These are phyloP conservation scores for Trichoderma endophyticum DNA, from an alignment of 2,329 filamentous ascomycete genomes.

Conservation along the genomic window DNA sequence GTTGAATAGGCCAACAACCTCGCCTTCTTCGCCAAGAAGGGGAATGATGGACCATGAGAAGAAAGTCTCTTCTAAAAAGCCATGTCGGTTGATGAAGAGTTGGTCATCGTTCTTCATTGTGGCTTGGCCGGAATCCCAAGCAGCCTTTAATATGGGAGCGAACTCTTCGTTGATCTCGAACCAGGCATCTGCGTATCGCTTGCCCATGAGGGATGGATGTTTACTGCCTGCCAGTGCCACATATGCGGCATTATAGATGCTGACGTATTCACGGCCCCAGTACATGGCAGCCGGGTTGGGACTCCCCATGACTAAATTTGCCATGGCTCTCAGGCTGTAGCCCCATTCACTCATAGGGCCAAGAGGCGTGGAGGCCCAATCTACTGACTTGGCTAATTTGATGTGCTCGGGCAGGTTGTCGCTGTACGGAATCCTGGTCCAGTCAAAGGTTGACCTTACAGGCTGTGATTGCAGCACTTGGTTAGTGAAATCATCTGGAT, in stretches of 20 bases:
- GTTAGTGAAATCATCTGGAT: slow-evolving; percentile 44
- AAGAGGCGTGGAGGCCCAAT: slow-evolving; percentile 71
- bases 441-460: slow-evolving; percentile 65
- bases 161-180: slow-evolving; percentile 71
- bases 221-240: slow-evolving; percentile 70
- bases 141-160: slow-evolving; percentile 64
- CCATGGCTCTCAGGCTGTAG: slow-evolving; percentile 70
- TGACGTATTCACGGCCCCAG: slow-evolving; percentile 68
- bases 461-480: slow-evolving; percentile 30
- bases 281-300: slow-evolving; percentile 75
- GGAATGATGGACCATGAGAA: slow-evolving; percentile 83
- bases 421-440: slow-evolving; percentile 68
- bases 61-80: slow-evolving; percentile 73
- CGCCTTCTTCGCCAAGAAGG: slow-evolving; percentile 69
- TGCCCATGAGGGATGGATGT: slow-evolving; percentile 73
- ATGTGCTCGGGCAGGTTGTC: slow-evolving; percentile 67
- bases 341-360: slow-evolving; percentile 75
- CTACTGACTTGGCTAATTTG: slow-evolving; percentile 65
- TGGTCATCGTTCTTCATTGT: slow-evolving; percentile 83
- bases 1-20: slow-evolving; percentile 74
- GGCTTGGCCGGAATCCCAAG: slow-evolving; percentile 67
- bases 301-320: slow-evolving; percentile 77
- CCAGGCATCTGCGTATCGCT: slow-evolving; percentile 67
- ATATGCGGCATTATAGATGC: slow-evolving; percentile 73
- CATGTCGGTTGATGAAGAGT: slow-evolving; percentile 66